These are phyloP conservation scores for Ilyonectria mors-panacis DNA, from an alignment of 2,329 filamentous ascomycete species.

Conservation along the genomic window DNA sequence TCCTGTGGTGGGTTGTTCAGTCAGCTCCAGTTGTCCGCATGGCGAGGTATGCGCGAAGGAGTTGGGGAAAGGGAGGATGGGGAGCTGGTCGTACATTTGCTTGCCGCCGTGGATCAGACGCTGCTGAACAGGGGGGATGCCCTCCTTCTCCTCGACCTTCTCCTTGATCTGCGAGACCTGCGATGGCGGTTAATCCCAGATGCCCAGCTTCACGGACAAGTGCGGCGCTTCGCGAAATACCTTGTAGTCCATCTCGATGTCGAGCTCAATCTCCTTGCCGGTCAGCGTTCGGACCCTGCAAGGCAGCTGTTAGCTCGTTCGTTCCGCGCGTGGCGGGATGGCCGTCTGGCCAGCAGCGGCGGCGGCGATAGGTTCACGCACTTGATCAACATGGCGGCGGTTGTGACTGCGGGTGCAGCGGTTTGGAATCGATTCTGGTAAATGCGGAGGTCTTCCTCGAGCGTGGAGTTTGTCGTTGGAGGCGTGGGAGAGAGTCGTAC, in stretches of 20 bases:
- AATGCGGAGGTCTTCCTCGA: neutral
- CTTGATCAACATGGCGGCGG: slow-evolving; percentile 66
- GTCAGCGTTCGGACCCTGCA: slow-evolving; percentile 94
- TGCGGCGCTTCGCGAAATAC: slow-evolving; percentile 61
- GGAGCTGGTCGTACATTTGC: slow-evolving; percentile 80
- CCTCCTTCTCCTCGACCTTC: slow-evolving; percentile 98
- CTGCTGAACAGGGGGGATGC: slow-evolving; percentile 97
- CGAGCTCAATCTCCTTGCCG: slow-evolving; percentile 98
- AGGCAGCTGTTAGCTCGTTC: slow-evolving; percentile 39
- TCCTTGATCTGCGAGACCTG: slow-evolving; percentile 98
- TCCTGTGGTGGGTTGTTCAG: slow-evolving; percentile 67
- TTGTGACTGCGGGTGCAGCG: slow-evolving; percentile 8
- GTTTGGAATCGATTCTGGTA: slow-evolving; percentile 13
- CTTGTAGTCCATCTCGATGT: slow-evolving; percentile 95
- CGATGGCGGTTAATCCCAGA: slow-evolving; percentile 28
- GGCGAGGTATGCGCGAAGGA: neutral
- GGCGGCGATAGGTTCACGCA: slow-evolving; percentile 47
- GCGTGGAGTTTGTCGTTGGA: neutral
- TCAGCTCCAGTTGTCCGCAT: slow-evolving; percentile 20
- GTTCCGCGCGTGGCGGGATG: slow-evolving; percentile 25
- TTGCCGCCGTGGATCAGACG: slow-evolving; percentile 97
- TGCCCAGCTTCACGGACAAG: neutral
- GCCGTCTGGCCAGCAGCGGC: neutral
- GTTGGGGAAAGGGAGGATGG: neutral
- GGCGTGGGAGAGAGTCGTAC: slow-evolving; percentile 8